phyloP scores from a whole-genome alignment of 164 flowering plant species.

The Stephania cephalantha region DNA sequence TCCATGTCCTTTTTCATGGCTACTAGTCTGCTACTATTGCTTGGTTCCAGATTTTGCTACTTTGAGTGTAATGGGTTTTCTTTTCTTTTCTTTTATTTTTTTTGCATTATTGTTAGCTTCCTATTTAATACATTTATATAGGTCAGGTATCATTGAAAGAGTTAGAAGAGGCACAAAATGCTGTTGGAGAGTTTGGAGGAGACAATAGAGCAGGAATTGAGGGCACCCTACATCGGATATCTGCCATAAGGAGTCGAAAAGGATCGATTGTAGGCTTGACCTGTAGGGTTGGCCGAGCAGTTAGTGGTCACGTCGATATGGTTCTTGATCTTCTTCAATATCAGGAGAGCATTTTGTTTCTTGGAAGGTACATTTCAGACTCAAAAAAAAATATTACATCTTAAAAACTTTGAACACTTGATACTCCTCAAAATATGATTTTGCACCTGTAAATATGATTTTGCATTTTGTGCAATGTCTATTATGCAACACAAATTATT shows the following conservation, averaged over 20 bases:
- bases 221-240: conserved; percentile 70
- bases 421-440: too few species aligned
- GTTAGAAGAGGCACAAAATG: conserved; percentile 55
- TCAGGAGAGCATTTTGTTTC: conserved; percentile 65
- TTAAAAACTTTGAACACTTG: too few species aligned
- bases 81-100: not conserved
- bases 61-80: not conserved
- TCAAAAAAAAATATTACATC: not conserved
- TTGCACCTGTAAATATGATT: not conserved
- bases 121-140: conserved; percentile 11
- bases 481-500: not conserved
- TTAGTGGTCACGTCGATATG: conserved; percentile 63
- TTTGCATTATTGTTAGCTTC: conserved; percentile 1
- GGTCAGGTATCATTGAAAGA: conserved; percentile 53
- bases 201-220: conserved; percentile 77
- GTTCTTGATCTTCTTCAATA: conserved; percentile 58
- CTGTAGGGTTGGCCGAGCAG: conserved; percentile 70
- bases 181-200: conserved; percentile 62
- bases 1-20: too few species aligned
- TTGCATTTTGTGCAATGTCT: not conserved
- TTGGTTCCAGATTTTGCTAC: too few species aligned
- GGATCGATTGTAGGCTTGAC: conserved; percentile 61
- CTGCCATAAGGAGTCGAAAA: conserved; percentile 61
- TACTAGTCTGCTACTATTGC: too few species aligned
- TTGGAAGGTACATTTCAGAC: conserved; percentile 46